Percentiles rank a stretch among this genome's conserved stretches.
Conservation (phyloP, 768 basidiomycete genomes). For the Lactarius indigo region DNA sequence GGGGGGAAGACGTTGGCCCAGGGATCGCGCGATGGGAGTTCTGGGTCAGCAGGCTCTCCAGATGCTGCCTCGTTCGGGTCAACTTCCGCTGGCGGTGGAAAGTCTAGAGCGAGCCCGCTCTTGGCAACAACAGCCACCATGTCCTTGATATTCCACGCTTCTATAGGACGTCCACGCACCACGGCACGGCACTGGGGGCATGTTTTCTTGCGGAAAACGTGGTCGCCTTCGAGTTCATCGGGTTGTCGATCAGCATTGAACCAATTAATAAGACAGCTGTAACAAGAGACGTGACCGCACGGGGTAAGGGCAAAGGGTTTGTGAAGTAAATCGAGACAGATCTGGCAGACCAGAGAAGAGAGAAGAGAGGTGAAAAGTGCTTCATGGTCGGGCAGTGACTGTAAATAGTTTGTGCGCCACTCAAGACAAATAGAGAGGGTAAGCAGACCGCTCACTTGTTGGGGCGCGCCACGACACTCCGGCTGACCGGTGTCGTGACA, state of each 20-base stretch:
- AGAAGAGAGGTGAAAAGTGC: constrained; percentile 50
- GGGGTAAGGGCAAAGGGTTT: constrained; percentile 72
- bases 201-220: constrained; percentile 36
- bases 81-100: constrained; percentile 13
- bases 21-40: constrained; percentile 43
- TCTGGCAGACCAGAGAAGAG: constrained; percentile 69
- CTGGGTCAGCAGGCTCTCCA: constrained; percentile 29
- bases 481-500: not conserved
- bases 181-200: constrained; percentile 45
- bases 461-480: not conserved
- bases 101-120: constrained; percentile 45
- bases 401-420: not conserved
- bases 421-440: not conserved
- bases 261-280: constrained; percentile 72
- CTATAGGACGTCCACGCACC: constrained; percentile 44
- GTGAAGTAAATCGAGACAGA: constrained; percentile 72
- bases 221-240: constrained; percentile 1
- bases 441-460: constrained; percentile 11
- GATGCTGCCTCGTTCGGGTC: constrained; percentile 28
- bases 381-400: constrained; percentile 42
- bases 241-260: constrained; percentile 45
- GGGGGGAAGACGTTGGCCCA: constrained; percentile 61
- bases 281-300: constrained; percentile 72
- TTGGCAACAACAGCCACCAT: constrained; percentile 45
- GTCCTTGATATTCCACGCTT: constrained; percentile 47